Base-by-base conservation (phyloP, 768 basidiomycete genomes). In the Pleurotus sapidus region DNA sequence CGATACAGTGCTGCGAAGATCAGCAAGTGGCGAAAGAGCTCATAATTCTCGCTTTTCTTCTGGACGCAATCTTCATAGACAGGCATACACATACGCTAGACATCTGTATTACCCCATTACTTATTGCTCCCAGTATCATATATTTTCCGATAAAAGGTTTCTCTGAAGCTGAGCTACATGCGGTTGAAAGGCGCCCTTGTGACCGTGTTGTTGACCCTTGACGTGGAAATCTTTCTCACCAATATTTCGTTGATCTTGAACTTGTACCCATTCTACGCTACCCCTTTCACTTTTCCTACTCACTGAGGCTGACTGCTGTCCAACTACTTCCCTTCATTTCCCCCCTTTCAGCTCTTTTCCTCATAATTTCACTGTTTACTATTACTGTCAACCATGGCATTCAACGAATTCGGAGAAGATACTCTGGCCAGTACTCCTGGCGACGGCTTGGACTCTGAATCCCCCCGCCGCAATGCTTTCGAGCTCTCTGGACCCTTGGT, bases 1-100 rank as follows among this genome's bases (percentile, higher is more conserved):
- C 82, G 82, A 43, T 98, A 98, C 64, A 75, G 82, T 46, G 61
- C 78, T 23, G 84, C 87, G 46, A 98, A 98, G 75, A 74, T 95
- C 17, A 71, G 81, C 38, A 98, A 98, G 72, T 97, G 93, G 89
- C 90, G 90, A 84, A 64, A 63, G 46, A 75, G 80, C 23, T 68
- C 73, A 63, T 72, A 57, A 65, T 57, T 20, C 3, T 27, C 11
- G 34, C 30, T 55, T 23, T 11, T 17, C 39, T 18, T n/a, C 15
- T 34, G 39, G 12, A 50, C 34, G 49, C 49, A 34, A 50, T 50
- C 25, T 24, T n/a, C 25, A 15, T 25, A 30, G 30, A 50, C 20
- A 54, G n/a, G 23, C 51, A 42, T 43, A 42, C 38, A n/a, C 43
- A 34, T 11, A 34, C 30, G 30, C 3, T 34, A 34, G 30, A 34